Conservation (phyloP, 352 stramenopile species). For the Hyaloperonospora arabidopsidis region DNA sequence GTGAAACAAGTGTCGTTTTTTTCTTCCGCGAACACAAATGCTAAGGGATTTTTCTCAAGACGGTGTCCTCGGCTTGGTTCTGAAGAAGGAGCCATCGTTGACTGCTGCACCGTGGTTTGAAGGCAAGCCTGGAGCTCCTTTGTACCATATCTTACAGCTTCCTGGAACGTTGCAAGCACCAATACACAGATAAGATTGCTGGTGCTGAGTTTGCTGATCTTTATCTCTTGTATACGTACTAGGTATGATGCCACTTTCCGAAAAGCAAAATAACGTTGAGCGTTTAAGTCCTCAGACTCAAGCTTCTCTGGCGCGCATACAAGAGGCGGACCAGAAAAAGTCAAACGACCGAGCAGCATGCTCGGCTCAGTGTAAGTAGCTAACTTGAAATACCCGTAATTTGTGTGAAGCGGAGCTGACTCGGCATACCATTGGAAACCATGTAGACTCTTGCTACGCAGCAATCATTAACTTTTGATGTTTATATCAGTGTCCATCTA, state of each 20-base stretch:
- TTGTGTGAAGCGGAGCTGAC: conserved; percentile 49
- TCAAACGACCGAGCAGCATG: conserved; percentile 53
- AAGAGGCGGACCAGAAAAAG: conserved; percentile 56
- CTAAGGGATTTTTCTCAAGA: conserved; percentile 76
- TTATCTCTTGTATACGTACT: conserved; percentile 1
- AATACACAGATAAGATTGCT: not conserved
- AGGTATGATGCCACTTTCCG: conserved; percentile 58
- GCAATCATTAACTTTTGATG: conserved; percentile 56
- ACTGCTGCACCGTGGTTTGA: conserved; percentile 44
- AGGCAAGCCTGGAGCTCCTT: conserved; percentile 32
- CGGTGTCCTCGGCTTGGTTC: conserved; percentile 52
- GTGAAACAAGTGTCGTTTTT: conserved; percentile 58
- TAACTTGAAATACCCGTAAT: not conserved
- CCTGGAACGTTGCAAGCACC: conserved; percentile 22
- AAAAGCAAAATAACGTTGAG: conserved; percentile 38
- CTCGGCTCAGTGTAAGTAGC: conserved; percentile 54
- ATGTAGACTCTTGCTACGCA: conserved; percentile 51
- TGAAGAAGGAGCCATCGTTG: conserved; percentile 25
- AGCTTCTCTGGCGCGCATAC: conserved; percentile 53
- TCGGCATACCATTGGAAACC: conserved; percentile 1
- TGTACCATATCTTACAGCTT: conserved; percentile 48
- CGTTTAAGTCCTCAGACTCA: conserved; percentile 48
- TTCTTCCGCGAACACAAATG: conserved; percentile 54
- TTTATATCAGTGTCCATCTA: conserved; percentile 20
- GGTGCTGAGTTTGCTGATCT: not conserved